These are phyloP conservation scores for Iris pallida DNA, from an alignment of 116 monocot genomes.

Conservation along the genomic window DNA sequence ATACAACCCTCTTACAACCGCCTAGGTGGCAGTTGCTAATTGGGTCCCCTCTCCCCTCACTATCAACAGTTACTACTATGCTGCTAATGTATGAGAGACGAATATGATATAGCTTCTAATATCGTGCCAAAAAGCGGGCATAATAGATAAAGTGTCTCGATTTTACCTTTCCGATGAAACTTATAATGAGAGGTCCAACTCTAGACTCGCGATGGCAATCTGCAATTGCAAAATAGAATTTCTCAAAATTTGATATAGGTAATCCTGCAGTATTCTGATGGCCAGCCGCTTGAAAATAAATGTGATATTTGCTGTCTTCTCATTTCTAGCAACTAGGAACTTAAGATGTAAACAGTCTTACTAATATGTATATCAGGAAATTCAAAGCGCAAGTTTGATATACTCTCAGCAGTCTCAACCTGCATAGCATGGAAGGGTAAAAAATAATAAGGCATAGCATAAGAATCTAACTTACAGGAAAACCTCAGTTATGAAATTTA, in stretches of 20 bases:
- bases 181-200: slow-evolving; percentile 59
- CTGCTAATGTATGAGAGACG: background rate
- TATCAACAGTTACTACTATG: background rate
- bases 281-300: background rate
- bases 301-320: background rate
- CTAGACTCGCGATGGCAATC: slow-evolving; percentile 74
- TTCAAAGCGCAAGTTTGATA: slow-evolving; percentile 52
- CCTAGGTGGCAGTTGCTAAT: too few relatives aligned
- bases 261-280: background rate
- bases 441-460: background rate
- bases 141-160: background rate
- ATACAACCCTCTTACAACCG: background rate
- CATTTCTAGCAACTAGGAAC: background rate
- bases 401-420: slow-evolving; percentile 53
- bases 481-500: too few relatives aligned
- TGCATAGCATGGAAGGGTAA: slow-evolving; percentile 24
- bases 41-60: too few relatives aligned
- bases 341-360: slow-evolving; percentile 15
- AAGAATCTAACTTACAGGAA: too few relatives aligned
- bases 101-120: background rate
- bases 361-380: slow-evolving; percentile 81
- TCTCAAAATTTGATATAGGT: background rate
- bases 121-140: background rate
- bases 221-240: slow-evolving; percentile 18
- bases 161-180: slow-evolving; percentile 76